Evolutionary conservation across 768 basidiomycete genomes (phyloP).

Genomic region (Filobasidium wieringae): DNA sequence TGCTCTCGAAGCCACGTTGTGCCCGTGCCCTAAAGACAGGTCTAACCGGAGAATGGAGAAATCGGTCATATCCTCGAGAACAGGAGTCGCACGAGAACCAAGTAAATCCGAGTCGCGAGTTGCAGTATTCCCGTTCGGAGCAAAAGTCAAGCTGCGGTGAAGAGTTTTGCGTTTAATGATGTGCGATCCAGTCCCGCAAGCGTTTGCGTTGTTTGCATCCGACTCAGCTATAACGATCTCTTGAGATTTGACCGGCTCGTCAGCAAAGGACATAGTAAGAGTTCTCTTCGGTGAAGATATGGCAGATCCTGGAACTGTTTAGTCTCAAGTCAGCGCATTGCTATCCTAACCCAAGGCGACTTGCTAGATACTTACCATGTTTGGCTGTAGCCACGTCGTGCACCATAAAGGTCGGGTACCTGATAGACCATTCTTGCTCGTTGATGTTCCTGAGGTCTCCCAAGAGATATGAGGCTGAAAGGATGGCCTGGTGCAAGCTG

Average conservation of each 20-base stretch:
- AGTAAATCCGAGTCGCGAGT: neutral
- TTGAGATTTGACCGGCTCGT: neutral
- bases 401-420: conserved; percentile 61
- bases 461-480: conserved; percentile 57
- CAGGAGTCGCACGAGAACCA: no score
- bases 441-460: conserved; percentile 66
- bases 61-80: conserved; percentile 39
- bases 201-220: neutral
- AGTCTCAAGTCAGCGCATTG: neutral
- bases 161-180: neutral
- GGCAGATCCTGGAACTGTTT: neutral
- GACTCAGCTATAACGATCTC: neutral
- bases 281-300: neutral
- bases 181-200: neutral
- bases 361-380: neutral
- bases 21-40: conserved; percentile 70
- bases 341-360: neutral
- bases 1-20: conserved; percentile 53
- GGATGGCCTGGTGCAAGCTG: conserved; percentile 67
- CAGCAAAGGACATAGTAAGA: neutral
- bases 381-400: neutral
- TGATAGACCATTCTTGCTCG: conserved; percentile 71
- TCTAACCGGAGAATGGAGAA: conserved; percentile 86
- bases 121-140: conserved; percentile 17
- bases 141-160: conserved; percentile 41